Evolutionary conservation across 805 yeast species (phyloP).

Genomic region (Metschnikowia corniflorae): DNA sequence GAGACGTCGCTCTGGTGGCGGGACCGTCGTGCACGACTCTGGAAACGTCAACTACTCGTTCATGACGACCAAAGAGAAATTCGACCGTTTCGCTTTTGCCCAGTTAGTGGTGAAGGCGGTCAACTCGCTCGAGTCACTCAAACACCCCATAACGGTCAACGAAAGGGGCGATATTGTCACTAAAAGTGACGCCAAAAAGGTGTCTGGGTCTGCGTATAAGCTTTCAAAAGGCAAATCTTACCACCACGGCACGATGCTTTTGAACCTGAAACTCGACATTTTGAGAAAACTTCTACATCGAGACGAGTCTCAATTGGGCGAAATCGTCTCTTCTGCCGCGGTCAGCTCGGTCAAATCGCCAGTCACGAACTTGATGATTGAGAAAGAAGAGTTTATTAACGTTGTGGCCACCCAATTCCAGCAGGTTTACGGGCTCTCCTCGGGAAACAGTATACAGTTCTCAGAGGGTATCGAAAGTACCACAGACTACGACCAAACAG

Average conservation of each 20-base stretch:
- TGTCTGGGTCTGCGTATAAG: conserved; percentile 93
- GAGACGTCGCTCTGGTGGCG: conserved; percentile 89
- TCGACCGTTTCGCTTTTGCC: conserved; percentile 57
- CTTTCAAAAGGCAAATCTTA: conserved; percentile 76
- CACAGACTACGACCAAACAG: conserved; percentile 24
- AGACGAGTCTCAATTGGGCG: conserved; percentile 36
- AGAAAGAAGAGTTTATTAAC: conserved; percentile 43
- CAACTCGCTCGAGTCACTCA: conserved; percentile 17
- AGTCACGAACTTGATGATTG: conserved; percentile 62
- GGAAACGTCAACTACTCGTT: conserved; percentile 88
- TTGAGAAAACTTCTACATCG: conserved; percentile 59
- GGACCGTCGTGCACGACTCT: conserved; percentile 90
- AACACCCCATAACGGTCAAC: conserved; percentile 47
- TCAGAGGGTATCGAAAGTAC: not conserved
- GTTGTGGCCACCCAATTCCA: conserved; percentile 41
- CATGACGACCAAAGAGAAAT: conserved; percentile 63
- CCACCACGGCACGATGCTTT: conserved; percentile 95
- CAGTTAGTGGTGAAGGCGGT: conserved; percentile 37
- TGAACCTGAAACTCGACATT: conserved; percentile 58
- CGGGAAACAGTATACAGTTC: not conserved
- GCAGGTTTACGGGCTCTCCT: conserved; percentile 23
- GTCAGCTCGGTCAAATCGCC: conserved; percentile 78
- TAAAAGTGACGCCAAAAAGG: conserved; percentile 43
- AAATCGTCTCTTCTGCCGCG: conserved; percentile 44
- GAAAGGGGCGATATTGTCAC: conserved; percentile 77